Conservation (phyloP, 202 grass and related monocot species). For the Panicum virgatum region DNA sequence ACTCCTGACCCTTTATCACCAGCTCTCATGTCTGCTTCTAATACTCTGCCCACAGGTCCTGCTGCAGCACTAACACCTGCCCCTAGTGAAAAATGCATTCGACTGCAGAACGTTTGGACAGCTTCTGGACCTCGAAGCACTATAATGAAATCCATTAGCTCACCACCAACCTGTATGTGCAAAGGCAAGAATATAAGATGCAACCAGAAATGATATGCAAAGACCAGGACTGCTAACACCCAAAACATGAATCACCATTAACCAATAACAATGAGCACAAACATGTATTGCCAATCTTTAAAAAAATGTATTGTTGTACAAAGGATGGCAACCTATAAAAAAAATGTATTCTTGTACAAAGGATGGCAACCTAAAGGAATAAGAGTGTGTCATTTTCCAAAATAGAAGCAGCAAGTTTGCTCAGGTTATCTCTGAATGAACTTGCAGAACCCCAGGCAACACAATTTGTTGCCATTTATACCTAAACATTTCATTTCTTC, state of each 20-base stretch:
- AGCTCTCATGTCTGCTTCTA: conserved; percentile 88
- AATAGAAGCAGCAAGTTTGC: conserved; percentile 1
- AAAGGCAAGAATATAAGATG: conserved; percentile 20
- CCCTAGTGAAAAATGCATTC: conserved; percentile 85
- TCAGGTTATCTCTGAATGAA: background rate
- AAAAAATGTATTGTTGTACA: background rate
- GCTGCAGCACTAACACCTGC: conserved; percentile 85
- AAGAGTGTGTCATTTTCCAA: background rate
- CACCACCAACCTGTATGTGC: conserved; percentile 63
- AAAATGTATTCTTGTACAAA: background rate
- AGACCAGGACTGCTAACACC: background rate
- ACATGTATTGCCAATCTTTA: too few relatives aligned
- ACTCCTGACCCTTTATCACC: conserved; percentile 78
- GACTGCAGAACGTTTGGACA: conserved; percentile 75
- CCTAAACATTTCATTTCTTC: background rate
- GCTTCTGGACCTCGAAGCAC: conserved; percentile 75
- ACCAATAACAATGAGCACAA: background rate
- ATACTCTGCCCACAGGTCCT: conserved; percentile 81
- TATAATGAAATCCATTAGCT: conserved; percentile 88
- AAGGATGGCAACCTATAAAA: background rate
- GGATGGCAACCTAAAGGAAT: background rate
- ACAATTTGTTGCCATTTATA: background rate
- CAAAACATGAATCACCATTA: conserved; percentile 5
- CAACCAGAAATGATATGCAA: background rate
- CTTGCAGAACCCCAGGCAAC: background rate